phyloP scores from a whole-genome alignment of 768 basidiomycete species.

The Obba rivulosa region DNA sequence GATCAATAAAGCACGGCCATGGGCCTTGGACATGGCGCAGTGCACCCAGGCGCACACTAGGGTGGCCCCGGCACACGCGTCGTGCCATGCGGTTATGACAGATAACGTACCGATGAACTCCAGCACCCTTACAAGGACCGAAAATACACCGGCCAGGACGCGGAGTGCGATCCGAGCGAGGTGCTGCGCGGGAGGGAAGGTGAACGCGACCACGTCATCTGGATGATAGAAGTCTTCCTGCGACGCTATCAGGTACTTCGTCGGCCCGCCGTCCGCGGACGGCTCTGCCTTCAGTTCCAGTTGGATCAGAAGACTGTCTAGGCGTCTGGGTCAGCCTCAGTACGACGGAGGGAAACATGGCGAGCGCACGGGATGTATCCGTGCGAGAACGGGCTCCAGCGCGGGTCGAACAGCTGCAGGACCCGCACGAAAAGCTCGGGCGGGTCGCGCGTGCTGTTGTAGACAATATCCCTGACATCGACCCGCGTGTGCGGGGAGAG shows the following conservation, averaged over 20 bases:
- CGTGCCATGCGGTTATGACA: too few species aligned
- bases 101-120: slow-evolving; percentile 1
- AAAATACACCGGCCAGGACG: slow-evolving; percentile 15
- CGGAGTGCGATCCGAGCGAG: slow-evolving; percentile 29
- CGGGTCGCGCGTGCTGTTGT: slow-evolving; percentile 43
- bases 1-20: too few species aligned
- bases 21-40: background rate
- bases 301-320: slow-evolving; percentile 39
- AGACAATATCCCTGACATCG: slow-evolving; percentile 35
- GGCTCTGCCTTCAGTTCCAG: slow-evolving; percentile 36
- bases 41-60: background rate
- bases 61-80: background rate
- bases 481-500: slow-evolving; percentile 46
- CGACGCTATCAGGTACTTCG: slow-evolving; percentile 37
- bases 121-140: slow-evolving; percentile 9
- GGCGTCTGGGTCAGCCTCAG: background rate
- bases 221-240: slow-evolving; percentile 60
- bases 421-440: slow-evolving; percentile 43
- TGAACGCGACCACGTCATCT: slow-evolving; percentile 39
- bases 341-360: background rate
- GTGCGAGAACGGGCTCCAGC: slow-evolving; percentile 39
- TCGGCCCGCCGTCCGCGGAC: slow-evolving; percentile 28
- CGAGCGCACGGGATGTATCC: slow-evolving; percentile 29
- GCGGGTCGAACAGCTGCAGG: slow-evolving; percentile 48
- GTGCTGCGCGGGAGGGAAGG: slow-evolving; percentile 37